phyloP scores from a whole-genome alignment of 192 early-diverging fungal genomes.

The Backusella circina region DNA sequence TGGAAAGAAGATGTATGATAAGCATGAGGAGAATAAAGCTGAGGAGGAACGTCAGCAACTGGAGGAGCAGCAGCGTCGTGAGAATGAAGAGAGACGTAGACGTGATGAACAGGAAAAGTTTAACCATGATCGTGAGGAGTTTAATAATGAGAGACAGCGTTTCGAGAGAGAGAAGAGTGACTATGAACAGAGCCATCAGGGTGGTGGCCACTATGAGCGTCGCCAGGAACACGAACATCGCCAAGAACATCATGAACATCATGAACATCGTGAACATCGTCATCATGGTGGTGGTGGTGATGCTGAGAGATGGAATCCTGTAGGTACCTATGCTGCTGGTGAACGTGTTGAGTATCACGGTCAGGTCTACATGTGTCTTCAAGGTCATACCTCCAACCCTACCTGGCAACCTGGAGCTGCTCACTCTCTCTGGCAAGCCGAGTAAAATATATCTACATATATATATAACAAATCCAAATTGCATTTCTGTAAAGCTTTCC shows the following conservation, averaged over 20 bases:
- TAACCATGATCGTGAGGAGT: conserved; percentile 9
- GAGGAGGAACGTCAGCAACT: conserved; percentile 30
- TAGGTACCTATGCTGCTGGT: conserved; percentile 43
- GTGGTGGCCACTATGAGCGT: background rate
- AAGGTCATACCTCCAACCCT: conserved; percentile 40
- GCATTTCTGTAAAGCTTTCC: background rate
- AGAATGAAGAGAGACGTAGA: conserved; percentile 21
- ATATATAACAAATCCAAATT: background rate
- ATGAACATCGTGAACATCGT: conserved; percentile 11
- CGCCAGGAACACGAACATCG: conserved; percentile 1
- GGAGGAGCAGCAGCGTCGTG: conserved; percentile 6
- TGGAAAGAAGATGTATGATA: conserved; percentile 36
- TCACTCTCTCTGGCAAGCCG: conserved; percentile 41
- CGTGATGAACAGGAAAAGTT: conserved; percentile 10
- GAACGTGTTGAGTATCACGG: conserved; percentile 46
- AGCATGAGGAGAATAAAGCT: conserved; percentile 24
- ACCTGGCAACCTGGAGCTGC: conserved; percentile 43
- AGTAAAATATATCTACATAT: no score
- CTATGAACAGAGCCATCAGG: background rate
- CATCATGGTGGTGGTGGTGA: background rate
- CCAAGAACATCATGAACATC: background rate
- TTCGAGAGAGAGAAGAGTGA: background rate
- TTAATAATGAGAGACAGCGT: background rate
- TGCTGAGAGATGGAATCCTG: conserved; percentile 35
- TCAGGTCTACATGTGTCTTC: conserved; percentile 41